These are phyloP conservation scores for Pycnococcus provasolii DNA, from an alignment of 139 green algal species.

Conservation along the genomic window DNA sequence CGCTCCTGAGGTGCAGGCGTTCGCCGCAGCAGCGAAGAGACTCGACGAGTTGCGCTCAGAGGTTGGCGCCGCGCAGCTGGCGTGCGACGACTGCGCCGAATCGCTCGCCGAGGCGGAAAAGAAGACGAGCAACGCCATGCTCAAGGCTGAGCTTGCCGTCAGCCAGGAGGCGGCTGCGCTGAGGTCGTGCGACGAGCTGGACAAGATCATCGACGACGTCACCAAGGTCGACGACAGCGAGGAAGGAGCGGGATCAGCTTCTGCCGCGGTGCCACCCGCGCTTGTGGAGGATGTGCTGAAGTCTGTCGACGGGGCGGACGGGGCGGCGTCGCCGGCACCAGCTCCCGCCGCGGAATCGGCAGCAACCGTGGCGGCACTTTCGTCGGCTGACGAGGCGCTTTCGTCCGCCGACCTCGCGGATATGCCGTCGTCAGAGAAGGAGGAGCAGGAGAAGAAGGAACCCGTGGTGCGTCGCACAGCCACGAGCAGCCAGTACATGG, in stretches of 20 bases:
- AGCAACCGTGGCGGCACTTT: too few relatives aligned
- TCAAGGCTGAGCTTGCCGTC: slow-evolving; percentile 3
- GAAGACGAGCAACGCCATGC: slow-evolving; percentile 5
- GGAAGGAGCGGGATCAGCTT: slow-evolving; percentile 1
- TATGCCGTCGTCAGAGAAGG: not conserved
- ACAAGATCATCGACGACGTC: slow-evolving; percentile 5
- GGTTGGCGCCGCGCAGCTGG: not conserved
- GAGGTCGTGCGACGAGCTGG: not conserved
- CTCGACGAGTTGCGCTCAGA: not conserved
- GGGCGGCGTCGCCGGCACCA: not conserved
- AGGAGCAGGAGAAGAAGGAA: not conserved
- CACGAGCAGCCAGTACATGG: not conserved
- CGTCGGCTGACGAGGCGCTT: too few relatives aligned
- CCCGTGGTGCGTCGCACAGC: not conserved
- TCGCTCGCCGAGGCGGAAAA: slow-evolving; percentile 2
- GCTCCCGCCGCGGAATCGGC: too few relatives aligned
- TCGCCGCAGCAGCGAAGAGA: not conserved
- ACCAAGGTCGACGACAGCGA: not conserved
- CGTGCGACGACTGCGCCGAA: not conserved
- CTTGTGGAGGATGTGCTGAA: not conserved
- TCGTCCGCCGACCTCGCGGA: not conserved
- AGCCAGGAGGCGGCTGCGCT: slow-evolving; percentile 7
- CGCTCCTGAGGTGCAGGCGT: slow-evolving; percentile 8
- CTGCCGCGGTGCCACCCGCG: not conserved
- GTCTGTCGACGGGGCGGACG: not conserved